Conservation (phyloP, 768 basidiomycete genomes). For the Mycena haematopus region DNA sequence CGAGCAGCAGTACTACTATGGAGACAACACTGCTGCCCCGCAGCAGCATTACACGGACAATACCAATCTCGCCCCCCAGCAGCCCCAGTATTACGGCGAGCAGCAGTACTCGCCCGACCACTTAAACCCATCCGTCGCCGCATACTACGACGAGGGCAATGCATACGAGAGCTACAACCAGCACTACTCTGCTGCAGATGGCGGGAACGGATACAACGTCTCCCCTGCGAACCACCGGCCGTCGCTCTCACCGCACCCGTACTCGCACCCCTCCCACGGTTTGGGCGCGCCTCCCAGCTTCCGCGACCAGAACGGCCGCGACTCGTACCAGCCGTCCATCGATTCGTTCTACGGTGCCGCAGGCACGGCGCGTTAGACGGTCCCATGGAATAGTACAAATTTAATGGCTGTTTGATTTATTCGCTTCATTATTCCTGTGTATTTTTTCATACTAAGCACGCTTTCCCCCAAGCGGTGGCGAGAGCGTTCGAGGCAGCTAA, state of each 20-base stretch:
- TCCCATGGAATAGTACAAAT: background rate
- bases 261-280: constrained; percentile 19
- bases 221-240: constrained; percentile 12
- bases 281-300: constrained; percentile 20
- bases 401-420: constrained; percentile 13
- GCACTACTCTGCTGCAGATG: constrained; percentile 5
- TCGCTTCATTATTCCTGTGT: constrained; percentile 12
- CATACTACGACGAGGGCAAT: constrained; percentile 1
- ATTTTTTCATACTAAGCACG: background rate
- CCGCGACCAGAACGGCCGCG: constrained; percentile 21
- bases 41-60: background rate
- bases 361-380: constrained; percentile 23
- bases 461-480: background rate
- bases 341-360: constrained; percentile 35
- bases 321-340: constrained; percentile 32
- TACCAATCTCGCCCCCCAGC: background rate
- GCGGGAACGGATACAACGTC: constrained; percentile 11
- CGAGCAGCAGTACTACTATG: constrained; percentile 14
- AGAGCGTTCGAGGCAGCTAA: background rate
- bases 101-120: background rate
- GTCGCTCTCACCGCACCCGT: constrained; percentile 27
- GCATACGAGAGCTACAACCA: constrained; percentile 26
- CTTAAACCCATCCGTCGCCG: background rate
- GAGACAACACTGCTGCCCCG: background rate
- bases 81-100: background rate